Evolutionary conservation across 2,329 filamentous ascomycete species (phyloP), one percentile per base, ranked within the genome.

Genomic region (Pseudocercospora fuligena): DNA sequence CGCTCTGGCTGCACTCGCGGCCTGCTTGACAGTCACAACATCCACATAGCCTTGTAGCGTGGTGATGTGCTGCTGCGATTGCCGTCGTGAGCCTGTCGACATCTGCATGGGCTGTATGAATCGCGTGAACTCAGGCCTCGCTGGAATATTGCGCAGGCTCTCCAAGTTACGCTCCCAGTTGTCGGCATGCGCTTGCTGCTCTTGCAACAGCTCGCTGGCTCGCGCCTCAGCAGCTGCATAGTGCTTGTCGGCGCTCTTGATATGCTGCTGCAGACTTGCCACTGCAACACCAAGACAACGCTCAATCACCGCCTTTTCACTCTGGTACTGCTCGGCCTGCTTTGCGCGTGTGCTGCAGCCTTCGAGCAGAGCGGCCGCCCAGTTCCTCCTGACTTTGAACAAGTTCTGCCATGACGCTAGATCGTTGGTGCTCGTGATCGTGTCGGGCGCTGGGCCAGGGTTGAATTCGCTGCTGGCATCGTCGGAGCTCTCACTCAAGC

Each of bases 351-450:
- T 82, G 59, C 84, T 84, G 73, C 92, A 94, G 71, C 90, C 89
- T 27, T 90, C 87, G 6, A 90, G 85, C 36, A 96, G 81, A 46
- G 84, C 84, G 61, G 89, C 81, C 0, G 93, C 91, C 95, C 95
- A 99, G 72, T 86, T 85, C 73, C 90, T 88, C 66, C 95, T 89
- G 66, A 89, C 86, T 78, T 90, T 90, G 83, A 95, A 97, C 23
- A 98, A 84, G 53, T 89, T 88, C 77, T 93, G 92, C 94, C 95
- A 99, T 87, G 93, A 90, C 74, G 90, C 85, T 63, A 97, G 84
- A 69, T 93, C 90, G 67, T 90, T 92, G 68, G 92, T 89, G 75
- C 94, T 89, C 51, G 90, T 85, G 72, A 97, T 90, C 49, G 89
- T 90, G 78, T 97, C 93, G n/a, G 95, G 95, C 47, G 87, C 83